Evolutionary conservation across 208 protist genomes (phyloP).

Genomic region (Trypanosoma lewisi): DNA sequence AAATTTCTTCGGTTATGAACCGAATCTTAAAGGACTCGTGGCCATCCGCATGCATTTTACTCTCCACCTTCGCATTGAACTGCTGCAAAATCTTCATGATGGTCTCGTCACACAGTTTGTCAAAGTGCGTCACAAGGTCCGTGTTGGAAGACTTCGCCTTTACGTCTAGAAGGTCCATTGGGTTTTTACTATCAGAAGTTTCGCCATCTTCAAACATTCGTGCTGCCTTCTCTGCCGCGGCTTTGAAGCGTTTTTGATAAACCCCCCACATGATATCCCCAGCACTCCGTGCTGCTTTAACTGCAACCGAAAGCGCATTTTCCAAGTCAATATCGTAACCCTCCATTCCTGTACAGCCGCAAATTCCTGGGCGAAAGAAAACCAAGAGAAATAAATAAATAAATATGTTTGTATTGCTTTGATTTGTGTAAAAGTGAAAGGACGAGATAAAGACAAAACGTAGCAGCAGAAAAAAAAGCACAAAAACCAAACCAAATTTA

Average conservation of each 20-base stretch:
- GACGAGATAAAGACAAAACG: too few relatives aligned
- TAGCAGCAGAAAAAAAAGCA: too few relatives aligned
- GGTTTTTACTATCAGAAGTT: not conserved
- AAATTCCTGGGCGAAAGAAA: too few relatives aligned
- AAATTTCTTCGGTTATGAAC: constrained; percentile 53
- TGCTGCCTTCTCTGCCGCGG: constrained; percentile 17
- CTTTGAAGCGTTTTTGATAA: constrained; percentile 26
- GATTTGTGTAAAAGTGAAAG: too few relatives aligned
- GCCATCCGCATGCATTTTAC: constrained; percentile 27
- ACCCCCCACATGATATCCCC: constrained; percentile 45
- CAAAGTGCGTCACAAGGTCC: constrained; percentile 59
- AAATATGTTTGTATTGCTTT: constrained; percentile 1
- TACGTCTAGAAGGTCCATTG: constrained; percentile 11
- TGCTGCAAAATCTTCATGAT: constrained; percentile 32
- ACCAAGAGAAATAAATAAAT: too few relatives aligned
- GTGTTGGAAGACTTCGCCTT: constrained; percentile 30
- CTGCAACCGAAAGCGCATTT: constrained; percentile 45
- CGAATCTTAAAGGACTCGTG: constrained; percentile 26
- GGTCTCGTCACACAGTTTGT: constrained; percentile 43
- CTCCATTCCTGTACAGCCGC: constrained; percentile 14
- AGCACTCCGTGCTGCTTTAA: constrained; percentile 43
- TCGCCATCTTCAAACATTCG: constrained; percentile 1
- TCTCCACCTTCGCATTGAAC: constrained; percentile 34
- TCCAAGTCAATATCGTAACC: constrained; percentile 33
- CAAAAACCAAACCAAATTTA: too few relatives aligned